Evolutionary conservation across 257 asterid genomes (phyloP).

Genomic region (Forsythia viridissima): DNA sequence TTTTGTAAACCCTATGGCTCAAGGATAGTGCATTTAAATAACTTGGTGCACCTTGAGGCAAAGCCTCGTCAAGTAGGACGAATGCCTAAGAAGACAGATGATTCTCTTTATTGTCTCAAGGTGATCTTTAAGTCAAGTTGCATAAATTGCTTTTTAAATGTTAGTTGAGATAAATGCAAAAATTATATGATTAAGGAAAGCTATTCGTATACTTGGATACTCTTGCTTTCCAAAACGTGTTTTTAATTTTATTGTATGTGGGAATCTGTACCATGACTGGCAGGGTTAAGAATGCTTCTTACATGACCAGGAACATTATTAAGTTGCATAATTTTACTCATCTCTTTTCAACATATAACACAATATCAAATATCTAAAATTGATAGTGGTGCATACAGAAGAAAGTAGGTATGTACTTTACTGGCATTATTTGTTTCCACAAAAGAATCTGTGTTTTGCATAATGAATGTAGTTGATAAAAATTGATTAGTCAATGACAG

Average conservation of each 20-base stretch:
- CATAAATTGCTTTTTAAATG: not conserved
- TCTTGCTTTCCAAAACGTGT: not conserved
- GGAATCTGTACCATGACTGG: not conserved
- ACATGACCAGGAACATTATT: not conserved
- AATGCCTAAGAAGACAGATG: not conserved
- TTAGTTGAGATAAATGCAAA: not conserved
- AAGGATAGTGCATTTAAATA: not conserved
- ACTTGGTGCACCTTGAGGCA: not conserved
- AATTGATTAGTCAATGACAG: slow-evolving; percentile 44
- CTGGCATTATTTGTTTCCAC: not conserved
- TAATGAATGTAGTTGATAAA: slow-evolving; percentile 7
- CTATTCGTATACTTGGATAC: not conserved
- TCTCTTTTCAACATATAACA: not conserved
- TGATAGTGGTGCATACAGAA: slow-evolving; percentile 12
- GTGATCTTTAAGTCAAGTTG: not conserved
- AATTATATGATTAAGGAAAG: not conserved
- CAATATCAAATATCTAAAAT: not conserved
- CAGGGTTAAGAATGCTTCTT: not conserved
- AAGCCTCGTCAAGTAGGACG: not conserved
- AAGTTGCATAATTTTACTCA: not conserved
- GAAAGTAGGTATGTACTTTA: not conserved
- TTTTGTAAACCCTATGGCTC: not conserved
- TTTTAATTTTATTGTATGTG: not conserved
- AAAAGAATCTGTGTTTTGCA: slow-evolving; percentile 12
- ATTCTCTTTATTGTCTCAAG: not conserved